A percentile compares a stretch with the other conserved stretches of the same genome.
Conservation (phyloP, 78 protist species). For the Carpediemonas membranifera region DNA sequence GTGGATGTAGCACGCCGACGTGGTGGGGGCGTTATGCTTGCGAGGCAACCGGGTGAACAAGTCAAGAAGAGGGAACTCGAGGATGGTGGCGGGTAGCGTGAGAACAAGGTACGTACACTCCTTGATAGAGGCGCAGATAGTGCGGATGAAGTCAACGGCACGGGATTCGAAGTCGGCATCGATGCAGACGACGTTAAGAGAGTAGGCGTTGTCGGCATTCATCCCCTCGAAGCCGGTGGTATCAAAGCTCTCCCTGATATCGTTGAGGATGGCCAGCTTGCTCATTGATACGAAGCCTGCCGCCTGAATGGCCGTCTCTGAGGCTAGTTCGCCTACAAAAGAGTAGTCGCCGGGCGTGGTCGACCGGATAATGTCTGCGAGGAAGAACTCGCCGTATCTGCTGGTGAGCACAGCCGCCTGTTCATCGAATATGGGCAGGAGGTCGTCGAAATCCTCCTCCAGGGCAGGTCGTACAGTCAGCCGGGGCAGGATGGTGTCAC, state of each 20-base stretch:
- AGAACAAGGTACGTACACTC: not conserved
- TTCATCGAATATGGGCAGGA: constrained; percentile 3
- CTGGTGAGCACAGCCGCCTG: not conserved
- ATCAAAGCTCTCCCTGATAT: too few relatives aligned
- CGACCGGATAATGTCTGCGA: constrained; percentile 5
- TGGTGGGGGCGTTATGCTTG: too few relatives aligned
- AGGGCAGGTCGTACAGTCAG: too few relatives aligned
- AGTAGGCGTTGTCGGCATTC: constrained; percentile 22
- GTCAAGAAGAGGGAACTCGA: constrained; percentile 4
- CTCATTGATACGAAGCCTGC: too few relatives aligned
- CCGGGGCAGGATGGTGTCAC: too few relatives aligned
- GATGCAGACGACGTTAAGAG: not conserved
- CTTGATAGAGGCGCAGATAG: constrained; percentile 3
- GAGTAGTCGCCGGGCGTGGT: too few relatives aligned
- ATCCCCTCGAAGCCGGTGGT: too few relatives aligned
- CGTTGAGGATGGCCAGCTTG: too few relatives aligned
- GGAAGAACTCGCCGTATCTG: constrained; percentile 10
- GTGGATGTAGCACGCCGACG: too few relatives aligned
- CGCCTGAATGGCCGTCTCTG: too few relatives aligned
- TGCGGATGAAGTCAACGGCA: not conserved
- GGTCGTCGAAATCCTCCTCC: constrained; percentile 25
- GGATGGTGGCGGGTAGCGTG: constrained; percentile 12
- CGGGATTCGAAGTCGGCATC: constrained; percentile 2
- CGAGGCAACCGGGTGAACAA: not conserved
- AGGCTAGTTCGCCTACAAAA: too few relatives aligned